These are phyloP conservation scores for Piper longum DNA, from an alignment of 164 flowering plant genomes.

Conservation along the genomic window DNA sequence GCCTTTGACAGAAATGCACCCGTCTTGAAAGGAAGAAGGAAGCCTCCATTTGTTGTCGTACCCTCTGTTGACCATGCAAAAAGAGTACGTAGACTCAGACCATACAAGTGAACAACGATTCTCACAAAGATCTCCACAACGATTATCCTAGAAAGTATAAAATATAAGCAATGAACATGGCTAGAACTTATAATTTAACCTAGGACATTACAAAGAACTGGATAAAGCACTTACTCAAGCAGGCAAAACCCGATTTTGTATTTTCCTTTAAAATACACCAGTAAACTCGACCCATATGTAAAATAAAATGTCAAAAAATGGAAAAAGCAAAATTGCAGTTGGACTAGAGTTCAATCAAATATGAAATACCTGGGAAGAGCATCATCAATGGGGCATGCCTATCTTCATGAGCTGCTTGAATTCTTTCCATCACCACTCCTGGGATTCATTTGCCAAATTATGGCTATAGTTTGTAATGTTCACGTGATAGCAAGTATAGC, in stretches of 20 bases:
- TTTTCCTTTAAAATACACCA: too few relatives aligned
- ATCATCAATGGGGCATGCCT: constrained; percentile 66
- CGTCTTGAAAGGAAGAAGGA: constrained; percentile 84
- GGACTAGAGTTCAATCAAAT: background rate
- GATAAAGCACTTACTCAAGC: too few relatives aligned
- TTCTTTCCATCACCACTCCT: constrained; percentile 82
- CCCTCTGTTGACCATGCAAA: constrained; percentile 46
- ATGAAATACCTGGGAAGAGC: constrained; percentile 78
- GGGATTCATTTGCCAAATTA: background rate
- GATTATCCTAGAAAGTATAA: background rate
- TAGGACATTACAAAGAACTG: too few relatives aligned
- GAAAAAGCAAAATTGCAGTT: background rate
- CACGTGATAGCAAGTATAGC: background rate
- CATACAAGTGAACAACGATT: background rate
- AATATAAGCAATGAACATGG: background rate
- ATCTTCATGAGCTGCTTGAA: constrained; percentile 52
- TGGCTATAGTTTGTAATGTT: background rate
- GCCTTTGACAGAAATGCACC: constrained; percentile 77
- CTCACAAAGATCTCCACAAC: background rate
- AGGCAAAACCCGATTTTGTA: too few relatives aligned
- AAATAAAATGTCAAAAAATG: too few relatives aligned
- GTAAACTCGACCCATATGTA: too few relatives aligned
- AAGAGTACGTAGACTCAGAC: constrained; percentile 1
- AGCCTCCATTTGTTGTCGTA: constrained; percentile 93
- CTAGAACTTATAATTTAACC: too few relatives aligned